A percentile compares a stretch with the other conserved stretches of the same genome.
These are phyloP conservation scores for Serendipita vermifera DNA, from an alignment of 768 basidiomycete species.

Conservation along the genomic window DNA sequence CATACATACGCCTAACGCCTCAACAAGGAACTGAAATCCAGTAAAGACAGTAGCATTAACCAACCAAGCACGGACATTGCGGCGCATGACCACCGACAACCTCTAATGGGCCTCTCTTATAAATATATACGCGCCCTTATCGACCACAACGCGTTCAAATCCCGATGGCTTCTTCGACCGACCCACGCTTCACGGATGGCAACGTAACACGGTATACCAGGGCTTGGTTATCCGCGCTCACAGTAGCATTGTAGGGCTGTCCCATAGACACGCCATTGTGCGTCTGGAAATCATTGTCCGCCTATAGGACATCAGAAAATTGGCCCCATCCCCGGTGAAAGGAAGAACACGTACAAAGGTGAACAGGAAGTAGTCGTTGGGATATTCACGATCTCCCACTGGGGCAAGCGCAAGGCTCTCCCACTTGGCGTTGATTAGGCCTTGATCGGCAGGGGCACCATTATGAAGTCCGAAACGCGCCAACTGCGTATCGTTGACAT, in stretches of 20 bases:
- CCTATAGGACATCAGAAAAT: conserved; percentile 19
- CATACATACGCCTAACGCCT: no score
- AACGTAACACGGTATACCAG: conserved; percentile 50
- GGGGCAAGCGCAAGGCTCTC: conserved; percentile 51
- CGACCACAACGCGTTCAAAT: no score
- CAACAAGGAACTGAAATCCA: no score
- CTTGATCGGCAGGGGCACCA: conserved; percentile 39
- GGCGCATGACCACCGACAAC: no score
- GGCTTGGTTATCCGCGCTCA: conserved; percentile 49
- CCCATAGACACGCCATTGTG: conserved; percentile 41
- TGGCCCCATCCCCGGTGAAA: background rate
- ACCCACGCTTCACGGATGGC: conserved; percentile 21
- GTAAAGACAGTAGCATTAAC: no score
- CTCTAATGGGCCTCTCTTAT: no score
- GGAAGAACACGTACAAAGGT: conserved; percentile 33
- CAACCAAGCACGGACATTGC: no score
- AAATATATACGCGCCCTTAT: no score
- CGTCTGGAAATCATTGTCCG: conserved; percentile 54
- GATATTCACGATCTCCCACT: conserved; percentile 34
- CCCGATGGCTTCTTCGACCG: conserved; percentile 15
- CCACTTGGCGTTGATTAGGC: conserved; percentile 54
- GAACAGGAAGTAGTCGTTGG: conserved; percentile 58
- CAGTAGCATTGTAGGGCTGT: conserved; percentile 38
- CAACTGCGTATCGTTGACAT: conserved; percentile 40
- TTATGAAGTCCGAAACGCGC: conserved; percentile 52